Percentiles rank a stretch among this genome's conserved stretches.
phyloP scores from a whole-genome alignment of 2,329 filamentous ascomycete species.

The Phialemonium atrogriseum region DNA sequence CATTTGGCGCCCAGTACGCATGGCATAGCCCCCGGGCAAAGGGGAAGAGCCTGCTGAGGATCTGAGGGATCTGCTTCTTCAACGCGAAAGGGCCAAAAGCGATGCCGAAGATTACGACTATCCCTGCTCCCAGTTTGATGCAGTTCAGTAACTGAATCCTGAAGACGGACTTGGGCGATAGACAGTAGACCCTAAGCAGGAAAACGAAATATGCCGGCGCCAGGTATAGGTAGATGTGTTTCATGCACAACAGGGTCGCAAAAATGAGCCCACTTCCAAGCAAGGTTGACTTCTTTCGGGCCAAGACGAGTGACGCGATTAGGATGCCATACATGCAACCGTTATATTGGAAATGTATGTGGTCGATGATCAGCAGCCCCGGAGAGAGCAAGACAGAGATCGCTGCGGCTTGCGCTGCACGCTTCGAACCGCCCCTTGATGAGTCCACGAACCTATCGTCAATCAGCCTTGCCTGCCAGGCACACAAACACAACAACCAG shows the following conservation, averaged over 20 bases:
- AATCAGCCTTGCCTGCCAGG: slow-evolving; percentile 4
- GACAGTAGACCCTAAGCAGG: slow-evolving; percentile 80
- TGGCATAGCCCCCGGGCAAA: slow-evolving; percentile 92
- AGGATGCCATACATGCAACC: slow-evolving; percentile 91
- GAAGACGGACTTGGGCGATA: slow-evolving; percentile 69
- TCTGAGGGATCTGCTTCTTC: slow-evolving; percentile 75
- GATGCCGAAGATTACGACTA: slow-evolving; percentile 62
- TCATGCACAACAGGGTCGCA: slow-evolving; percentile 80
- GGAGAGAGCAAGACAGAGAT: slow-evolving; percentile 87
- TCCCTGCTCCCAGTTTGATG: slow-evolving; percentile 70
- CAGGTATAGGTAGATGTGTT: slow-evolving; percentile 96
- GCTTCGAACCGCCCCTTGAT: slow-evolving; percentile 55
- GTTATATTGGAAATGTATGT: slow-evolving; percentile 99
- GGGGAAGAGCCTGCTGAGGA: slow-evolving; percentile 79
- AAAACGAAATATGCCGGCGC: slow-evolving; percentile 94
- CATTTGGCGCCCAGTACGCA: slow-evolving; percentile 96
- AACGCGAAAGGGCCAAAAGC: slow-evolving; percentile 85
- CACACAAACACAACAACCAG: not conserved
- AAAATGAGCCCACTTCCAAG: slow-evolving; percentile 77
- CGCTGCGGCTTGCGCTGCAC: slow-evolving; percentile 75
- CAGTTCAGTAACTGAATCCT: slow-evolving; percentile 70
- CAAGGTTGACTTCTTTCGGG: slow-evolving; percentile 65
- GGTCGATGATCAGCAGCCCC: slow-evolving; percentile 91
- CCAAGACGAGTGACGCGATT: slow-evolving; percentile 76
- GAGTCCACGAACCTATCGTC: slow-evolving; percentile 62